A percentile compares a stretch with the other conserved stretches of the same genome.
Conservation (phyloP, 257 asterid species). For the Solanum dulcamara region DNA sequence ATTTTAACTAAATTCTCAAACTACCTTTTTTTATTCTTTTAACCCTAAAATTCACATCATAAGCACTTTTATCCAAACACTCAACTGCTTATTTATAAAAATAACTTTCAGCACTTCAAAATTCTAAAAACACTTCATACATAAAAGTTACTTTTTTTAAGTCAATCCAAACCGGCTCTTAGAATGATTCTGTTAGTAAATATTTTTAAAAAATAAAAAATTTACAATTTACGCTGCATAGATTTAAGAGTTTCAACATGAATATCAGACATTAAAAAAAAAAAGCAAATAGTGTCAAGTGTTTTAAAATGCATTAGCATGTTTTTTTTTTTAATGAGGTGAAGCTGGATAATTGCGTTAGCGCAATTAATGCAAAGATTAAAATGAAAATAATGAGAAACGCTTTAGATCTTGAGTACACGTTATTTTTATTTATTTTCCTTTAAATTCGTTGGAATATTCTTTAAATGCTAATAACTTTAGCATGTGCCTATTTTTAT, state of each 20-base stretch:
- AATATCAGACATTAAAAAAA: neutral
- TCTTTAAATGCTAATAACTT: neutral
- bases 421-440: neutral
- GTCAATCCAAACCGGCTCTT: too few species aligned
- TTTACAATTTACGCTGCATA: neutral
- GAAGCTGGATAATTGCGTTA: neutral
- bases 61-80: too few species aligned
- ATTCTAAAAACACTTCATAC: too few species aligned
- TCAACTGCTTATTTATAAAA: too few species aligned
- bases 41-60: too few species aligned
- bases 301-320: neutral
- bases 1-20: too few species aligned
- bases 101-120: too few species aligned
- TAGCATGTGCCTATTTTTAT: neutral
- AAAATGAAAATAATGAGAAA: neutral
- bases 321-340: neutral
- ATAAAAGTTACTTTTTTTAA: too few species aligned
- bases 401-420: neutral
- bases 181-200: rapidly evolving
- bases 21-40: too few species aligned
- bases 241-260: neutral
- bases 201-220: neutral
- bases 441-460: neutral
- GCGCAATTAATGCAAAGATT: neutral
- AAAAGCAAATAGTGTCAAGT: neutral